These are phyloP conservation scores for Trapa bicornis DNA, from an alignment of 345 rosid species.

Conservation along the genomic window DNA sequence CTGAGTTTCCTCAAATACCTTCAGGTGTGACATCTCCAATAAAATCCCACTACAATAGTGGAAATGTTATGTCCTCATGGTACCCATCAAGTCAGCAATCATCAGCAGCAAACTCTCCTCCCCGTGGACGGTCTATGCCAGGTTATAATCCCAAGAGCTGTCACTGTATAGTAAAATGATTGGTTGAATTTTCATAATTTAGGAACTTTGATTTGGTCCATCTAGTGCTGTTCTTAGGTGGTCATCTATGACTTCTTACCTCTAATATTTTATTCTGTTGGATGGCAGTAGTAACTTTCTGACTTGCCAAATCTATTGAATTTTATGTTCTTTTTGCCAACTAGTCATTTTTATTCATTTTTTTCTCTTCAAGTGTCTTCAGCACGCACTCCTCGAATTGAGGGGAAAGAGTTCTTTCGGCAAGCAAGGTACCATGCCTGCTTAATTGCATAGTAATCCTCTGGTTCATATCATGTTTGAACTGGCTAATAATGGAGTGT, in stretches of 20 bases:
- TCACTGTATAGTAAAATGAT: slow-evolving; percentile 1
- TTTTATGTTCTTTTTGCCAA: neutral
- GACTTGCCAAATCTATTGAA: slow-evolving; percentile 1
- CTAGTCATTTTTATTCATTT: slow-evolving; percentile 1
- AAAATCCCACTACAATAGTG: slow-evolving; percentile 40
- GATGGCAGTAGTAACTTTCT: neutral
- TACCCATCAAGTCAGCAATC: slow-evolving; percentile 86
- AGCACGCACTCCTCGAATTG: slow-evolving; percentile 53
- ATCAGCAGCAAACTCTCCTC: slow-evolving; percentile 84
- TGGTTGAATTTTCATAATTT: neutral
- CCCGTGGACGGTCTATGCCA: slow-evolving; percentile 58
- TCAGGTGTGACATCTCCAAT: slow-evolving; percentile 66
- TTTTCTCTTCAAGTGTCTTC: neutral
- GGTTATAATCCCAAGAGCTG: slow-evolving; percentile 24
- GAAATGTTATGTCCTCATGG: slow-evolving; percentile 47
- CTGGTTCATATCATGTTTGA: neutral
- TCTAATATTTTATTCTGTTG: no score
- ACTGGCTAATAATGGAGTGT: neutral
- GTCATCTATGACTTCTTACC: neutral
- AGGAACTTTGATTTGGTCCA: neutral
- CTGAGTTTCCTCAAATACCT: slow-evolving; percentile 35
- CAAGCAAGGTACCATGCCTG: slow-evolving; percentile 60
- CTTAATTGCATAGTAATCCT: slow-evolving; percentile 3
- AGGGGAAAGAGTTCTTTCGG: slow-evolving; percentile 95
- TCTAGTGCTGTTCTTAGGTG: neutral